phyloP scores from a whole-genome alignment of 768 basidiomycete genomes.

The Boletus rubroflammeus region DNA sequence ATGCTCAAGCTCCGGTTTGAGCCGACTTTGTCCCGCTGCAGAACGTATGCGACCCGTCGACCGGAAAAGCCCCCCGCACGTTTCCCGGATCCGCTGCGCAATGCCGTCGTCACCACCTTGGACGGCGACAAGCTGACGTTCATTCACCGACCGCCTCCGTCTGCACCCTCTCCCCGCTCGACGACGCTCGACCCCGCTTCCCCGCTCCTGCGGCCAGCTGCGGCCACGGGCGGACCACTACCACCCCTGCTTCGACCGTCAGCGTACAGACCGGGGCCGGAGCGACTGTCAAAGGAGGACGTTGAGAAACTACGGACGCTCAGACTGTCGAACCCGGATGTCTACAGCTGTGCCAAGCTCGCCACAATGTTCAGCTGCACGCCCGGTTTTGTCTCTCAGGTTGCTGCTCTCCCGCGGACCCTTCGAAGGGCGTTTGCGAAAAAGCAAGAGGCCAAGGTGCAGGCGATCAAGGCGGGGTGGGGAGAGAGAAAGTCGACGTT shows the following conservation, averaged over 20 bases:
- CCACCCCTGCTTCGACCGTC: slow-evolving; percentile 50
- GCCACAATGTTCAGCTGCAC: slow-evolving; percentile 77
- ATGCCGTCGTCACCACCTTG: slow-evolving; percentile 48
- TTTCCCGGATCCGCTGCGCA: slow-evolving; percentile 53
- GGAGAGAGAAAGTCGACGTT: slow-evolving; percentile 63
- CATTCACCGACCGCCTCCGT: slow-evolving; percentile 81
- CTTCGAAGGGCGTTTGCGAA: slow-evolving; percentile 42
- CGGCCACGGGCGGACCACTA: slow-evolving; percentile 30
- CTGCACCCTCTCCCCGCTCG: slow-evolving; percentile 69
- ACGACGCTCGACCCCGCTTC: slow-evolving; percentile 67
- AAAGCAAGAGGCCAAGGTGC: slow-evolving; percentile 46
- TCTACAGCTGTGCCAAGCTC: slow-evolving; percentile 61
- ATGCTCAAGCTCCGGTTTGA: slow-evolving; percentile 24
- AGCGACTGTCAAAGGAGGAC: slow-evolving; percentile 48
- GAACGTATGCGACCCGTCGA: slow-evolving; percentile 42
- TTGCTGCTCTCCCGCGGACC: slow-evolving; percentile 58
- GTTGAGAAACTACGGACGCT: slow-evolving; percentile 57
- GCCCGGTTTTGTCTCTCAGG: slow-evolving; percentile 57
- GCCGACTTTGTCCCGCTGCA: slow-evolving; percentile 6
- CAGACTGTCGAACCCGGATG: slow-evolving; percentile 51
- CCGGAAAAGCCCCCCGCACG: slow-evolving; percentile 47
- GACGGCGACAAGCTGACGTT: slow-evolving; percentile 63
- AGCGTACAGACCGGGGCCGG: slow-evolving; percentile 29
- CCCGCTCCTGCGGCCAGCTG: slow-evolving; percentile 53
- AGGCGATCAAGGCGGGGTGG: slow-evolving; percentile 53